Conservation (phyloP, 2,329 filamentous ascomycete genomes). For the Zopfia rhizophila region DNA sequence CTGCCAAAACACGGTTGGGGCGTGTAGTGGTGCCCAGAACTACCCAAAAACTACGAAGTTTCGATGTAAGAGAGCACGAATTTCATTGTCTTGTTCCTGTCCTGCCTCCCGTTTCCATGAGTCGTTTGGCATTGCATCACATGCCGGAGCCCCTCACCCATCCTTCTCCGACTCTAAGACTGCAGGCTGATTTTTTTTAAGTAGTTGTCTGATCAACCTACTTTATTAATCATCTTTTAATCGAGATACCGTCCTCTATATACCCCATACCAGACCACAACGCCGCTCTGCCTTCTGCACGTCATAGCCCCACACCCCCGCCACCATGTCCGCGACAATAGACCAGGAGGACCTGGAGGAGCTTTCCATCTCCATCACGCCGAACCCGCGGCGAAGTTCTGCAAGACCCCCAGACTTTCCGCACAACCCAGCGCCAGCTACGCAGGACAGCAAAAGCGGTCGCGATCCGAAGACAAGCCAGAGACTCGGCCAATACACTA, state of each 20-base stretch:
- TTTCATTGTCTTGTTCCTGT: no score
- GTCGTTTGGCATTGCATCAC: no score
- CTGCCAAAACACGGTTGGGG: slow-evolving; percentile 17
- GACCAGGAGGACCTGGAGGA: slow-evolving; percentile 76
- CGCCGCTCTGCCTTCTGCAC: not conserved
- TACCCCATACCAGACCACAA: no score
- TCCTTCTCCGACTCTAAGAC: not conserved
- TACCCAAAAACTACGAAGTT: no score
- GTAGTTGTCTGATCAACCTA: no score
- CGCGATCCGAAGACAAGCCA: slow-evolving; percentile 74
- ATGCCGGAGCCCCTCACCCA: slow-evolving; percentile 17
- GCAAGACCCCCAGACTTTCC: slow-evolving; percentile 47
- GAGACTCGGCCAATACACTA: slow-evolving; percentile 90
- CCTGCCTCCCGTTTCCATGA: not conserved
- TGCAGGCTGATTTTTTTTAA: slow-evolving; percentile 5
- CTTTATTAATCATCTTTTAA: no score
- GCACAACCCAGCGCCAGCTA: slow-evolving; percentile 27
- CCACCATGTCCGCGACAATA: slow-evolving; percentile 60
- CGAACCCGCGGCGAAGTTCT: slow-evolving; percentile 67
- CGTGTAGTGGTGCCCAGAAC: not conserved
- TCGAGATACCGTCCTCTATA: no score
- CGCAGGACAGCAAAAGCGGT: slow-evolving; percentile 55
- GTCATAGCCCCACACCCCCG: not conserved
- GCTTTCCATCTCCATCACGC: slow-evolving; percentile 78
- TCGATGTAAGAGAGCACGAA: no score